Evolutionary conservation across 1,284 basidiomycete species (phyloP), one percentile per base, ranked within the genome.

Genomic region (Puccinia novopanici): DNA sequence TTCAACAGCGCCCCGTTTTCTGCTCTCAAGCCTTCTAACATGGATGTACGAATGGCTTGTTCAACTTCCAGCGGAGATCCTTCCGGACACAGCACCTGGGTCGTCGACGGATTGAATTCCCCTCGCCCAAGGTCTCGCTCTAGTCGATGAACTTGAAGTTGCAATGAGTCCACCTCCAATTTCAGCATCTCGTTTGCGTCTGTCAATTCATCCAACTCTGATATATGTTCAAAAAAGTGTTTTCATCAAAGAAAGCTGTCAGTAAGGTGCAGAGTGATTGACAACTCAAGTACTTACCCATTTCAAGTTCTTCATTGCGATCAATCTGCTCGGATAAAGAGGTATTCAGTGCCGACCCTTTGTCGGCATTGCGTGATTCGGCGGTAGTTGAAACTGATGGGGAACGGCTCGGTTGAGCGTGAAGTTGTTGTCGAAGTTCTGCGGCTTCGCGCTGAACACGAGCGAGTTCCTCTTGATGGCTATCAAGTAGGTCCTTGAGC

Each of bases 101-200:
- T 80, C 30, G 68, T 72, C 10, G 42, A 40, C 10, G 50, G 30
- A 65, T 80, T 80, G 52, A 48, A 73, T 37, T 80, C 77, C 13
- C 77, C 77, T n/a, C 77, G 77, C 9, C 77, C 77, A 8, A 80
- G 70, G 34, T 80, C 77, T 30, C 77, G 68, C 67, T 80, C 68
- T n/a, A 80, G 48, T 50, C 68, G 67, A 52, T 80, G 42, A 19
- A 73, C 77, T 42, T 80, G 77, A n/a, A 70, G 77, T 45, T 73
- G 52, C n/a, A 80, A 70, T 22, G 77, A 80, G 30, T 80, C 42
- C 30, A 73, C 61, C n/a, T 80, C 70, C 68, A 80, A 61, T 45
- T 80, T 68, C n/a, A 80, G 57, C 48, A 80, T 54, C 61, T 71
- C 68, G 59, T 80, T 63, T 52, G 71, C 77, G 30, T 73, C 68